Base-by-base conservation (phyloP, 768 basidiomycete species). In the Roridomyces roridus region DNA sequence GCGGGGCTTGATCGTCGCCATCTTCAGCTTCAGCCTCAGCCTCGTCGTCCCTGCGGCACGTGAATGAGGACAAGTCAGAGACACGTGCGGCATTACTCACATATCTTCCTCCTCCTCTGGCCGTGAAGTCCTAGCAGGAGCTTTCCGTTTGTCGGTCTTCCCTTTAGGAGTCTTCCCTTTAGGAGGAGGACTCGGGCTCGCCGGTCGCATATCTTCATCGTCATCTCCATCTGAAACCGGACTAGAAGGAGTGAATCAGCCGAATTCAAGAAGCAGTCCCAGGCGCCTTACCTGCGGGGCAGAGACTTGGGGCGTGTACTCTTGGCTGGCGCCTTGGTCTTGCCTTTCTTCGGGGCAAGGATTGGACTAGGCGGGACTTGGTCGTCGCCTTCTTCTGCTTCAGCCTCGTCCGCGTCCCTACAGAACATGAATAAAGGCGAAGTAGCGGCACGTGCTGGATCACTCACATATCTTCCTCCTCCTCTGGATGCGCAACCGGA, bases 261-360 rank as follows among this genome's bases (percentile, higher is more conserved):
- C n/a, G n/a, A n/a, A n/a, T n/a, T n/a, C n/a, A n/a, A n/a, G n/a
- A n/a, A n/a, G n/a, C n/a, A n/a, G n/a, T n/a, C n/a, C n/a, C n/a
- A n/a, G n/a, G n/a, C n/a, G n/a, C n/a, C n/a, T n/a, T n/a, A n/a
- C n/a, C n/a, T n/a, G n/a, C n/a, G n/a, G n/a, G n/a, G n/a, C n/a
- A n/a, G n/a, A 14, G 35, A 29, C 34, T 48, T 46, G 18, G 37
- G 31, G 28, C 40, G 34, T 10, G 46, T 26, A 9, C 7, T 40
- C 25, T 37, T 50, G 8, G 52, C 47, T 14, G 46, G 43, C 10
- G 55, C 55, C 36, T 49, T 49, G 5, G 17, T 21, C 24, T 49
- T 49, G 35, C 47, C 34, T 17, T 41, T 41, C 31, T 54, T 54
- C 15, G 35, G 23, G 6, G 9, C 18, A 14, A 35, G 34, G 12